Percentiles rank a stretch among this genome's conserved stretches.
Evolutionary conservation across 176 grass and related monocot species (phyloP).

Genomic region (Eragrostis curvula): DNA sequence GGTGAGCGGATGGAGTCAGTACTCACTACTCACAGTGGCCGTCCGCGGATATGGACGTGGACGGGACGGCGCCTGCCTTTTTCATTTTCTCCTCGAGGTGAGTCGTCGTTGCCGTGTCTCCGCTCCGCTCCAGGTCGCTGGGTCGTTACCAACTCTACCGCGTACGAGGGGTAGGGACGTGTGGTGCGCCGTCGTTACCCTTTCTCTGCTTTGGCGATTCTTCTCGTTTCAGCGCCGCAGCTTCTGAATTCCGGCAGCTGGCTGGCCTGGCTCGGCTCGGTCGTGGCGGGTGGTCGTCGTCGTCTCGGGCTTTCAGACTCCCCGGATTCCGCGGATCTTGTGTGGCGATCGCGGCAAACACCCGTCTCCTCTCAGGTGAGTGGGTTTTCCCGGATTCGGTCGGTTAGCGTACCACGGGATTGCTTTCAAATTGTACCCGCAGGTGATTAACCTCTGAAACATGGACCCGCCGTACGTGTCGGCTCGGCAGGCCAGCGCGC

Average conservation of each 20-base stretch:
- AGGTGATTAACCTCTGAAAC: neutral
- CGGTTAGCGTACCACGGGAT: neutral
- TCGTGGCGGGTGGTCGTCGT: neutral
- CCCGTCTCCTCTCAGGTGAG: neutral
- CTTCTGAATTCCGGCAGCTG: neutral
- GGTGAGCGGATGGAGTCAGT: neutral
- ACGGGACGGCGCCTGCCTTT: neutral
- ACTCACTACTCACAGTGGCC: neutral
- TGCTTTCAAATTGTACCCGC: slow-evolving; percentile 15
- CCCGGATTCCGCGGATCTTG: slow-evolving; percentile 2
- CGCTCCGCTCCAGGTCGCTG: slow-evolving; percentile 27
- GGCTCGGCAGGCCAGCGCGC: neutral
- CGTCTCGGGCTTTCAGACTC: neutral
- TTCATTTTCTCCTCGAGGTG: neutral
- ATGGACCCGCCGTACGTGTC: slow-evolving; percentile 23
- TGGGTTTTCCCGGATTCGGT: neutral
- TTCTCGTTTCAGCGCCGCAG: neutral
- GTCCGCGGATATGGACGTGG: neutral
- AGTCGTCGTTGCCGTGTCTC: slow-evolving; percentile 27
- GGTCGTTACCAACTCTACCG: neutral
- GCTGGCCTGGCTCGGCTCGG: neutral
- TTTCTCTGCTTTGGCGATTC: neutral
- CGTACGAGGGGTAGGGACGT: neutral
- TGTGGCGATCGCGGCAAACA: neutral
- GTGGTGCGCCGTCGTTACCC: neutral